Percentiles rank a stretch among this genome's conserved stretches.
phyloP scores from a whole-genome alignment of 2,329 filamentous ascomycete genomes.

The Sclerotinia spermophila region DNA sequence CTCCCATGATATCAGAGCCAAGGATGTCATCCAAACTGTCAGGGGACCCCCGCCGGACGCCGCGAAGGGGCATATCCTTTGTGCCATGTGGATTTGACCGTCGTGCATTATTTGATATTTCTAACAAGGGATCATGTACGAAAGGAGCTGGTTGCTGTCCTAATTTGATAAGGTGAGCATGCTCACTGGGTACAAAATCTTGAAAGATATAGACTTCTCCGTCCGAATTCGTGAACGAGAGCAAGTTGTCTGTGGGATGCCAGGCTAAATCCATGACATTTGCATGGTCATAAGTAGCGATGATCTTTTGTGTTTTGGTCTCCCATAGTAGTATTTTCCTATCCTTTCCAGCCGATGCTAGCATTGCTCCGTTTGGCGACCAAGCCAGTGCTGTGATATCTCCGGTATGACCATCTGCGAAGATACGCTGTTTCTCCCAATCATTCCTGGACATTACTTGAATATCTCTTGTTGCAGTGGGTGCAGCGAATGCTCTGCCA shows the following conservation, averaged over 20 bases:
- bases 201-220: conserved; percentile 91
- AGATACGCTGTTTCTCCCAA: conserved; percentile 81
- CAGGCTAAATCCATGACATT: conserved; percentile 84
- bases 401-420: conserved; percentile 73
- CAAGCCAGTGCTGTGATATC: conserved; percentile 86
- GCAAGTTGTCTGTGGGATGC: conserved; percentile 84
- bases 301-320: conserved; percentile 75
- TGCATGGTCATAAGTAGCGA: conserved; percentile 74
- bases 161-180: conserved; percentile 53
- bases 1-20: conserved; percentile 50
- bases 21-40: conserved; percentile 84
- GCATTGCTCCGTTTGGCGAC: conserved; percentile 90
- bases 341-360: conserved; percentile 68
- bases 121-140: conserved; percentile 72
- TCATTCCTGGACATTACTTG: conserved; percentile 84
- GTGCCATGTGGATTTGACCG: conserved; percentile 53
- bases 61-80: conserved; percentile 47
- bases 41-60: conserved; percentile 58
- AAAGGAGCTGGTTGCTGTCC: conserved; percentile 74
- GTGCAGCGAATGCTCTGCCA: conserved; percentile 81
- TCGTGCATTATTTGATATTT: conserved; percentile 63
- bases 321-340: conserved; percentile 81
- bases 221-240: conserved; percentile 88
- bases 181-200: conserved; percentile 61
- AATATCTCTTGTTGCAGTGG: conserved; percentile 77